Evolutionary conservation across 1,284 basidiomycete species (phyloP).

Genomic region (Peniophora sp.): DNA sequence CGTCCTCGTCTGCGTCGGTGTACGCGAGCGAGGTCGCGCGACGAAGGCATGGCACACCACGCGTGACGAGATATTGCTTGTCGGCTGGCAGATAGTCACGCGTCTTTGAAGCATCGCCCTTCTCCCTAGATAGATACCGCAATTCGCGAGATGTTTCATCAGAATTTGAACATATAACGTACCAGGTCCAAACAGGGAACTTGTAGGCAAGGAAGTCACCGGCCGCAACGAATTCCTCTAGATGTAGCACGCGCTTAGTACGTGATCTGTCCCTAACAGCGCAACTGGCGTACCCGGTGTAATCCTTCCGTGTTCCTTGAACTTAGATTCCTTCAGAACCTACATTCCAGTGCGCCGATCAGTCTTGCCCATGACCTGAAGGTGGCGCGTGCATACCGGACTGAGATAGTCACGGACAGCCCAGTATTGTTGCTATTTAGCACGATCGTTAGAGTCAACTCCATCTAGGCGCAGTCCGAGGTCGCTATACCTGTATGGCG

Average conservation of each 20-base stretch:
- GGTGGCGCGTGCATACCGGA: conserved; percentile 53
- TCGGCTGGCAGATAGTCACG: conserved; percentile 90
- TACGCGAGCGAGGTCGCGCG: conserved; percentile 89
- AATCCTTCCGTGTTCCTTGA: conserved; percentile 96
- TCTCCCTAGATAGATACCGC: conserved; percentile 55
- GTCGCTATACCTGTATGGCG: conserved; percentile 51
- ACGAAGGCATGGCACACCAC: conserved; percentile 88
- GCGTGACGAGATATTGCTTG: conserved; percentile 95
- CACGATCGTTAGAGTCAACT: neutral
- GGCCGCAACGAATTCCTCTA: conserved; percentile 94
- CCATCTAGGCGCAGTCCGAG: neutral
- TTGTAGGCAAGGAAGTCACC: conserved; percentile 94
- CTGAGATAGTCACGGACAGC: conserved; percentile 94
- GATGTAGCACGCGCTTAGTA: conserved; percentile 12
- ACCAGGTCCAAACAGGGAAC: conserved; percentile 95
- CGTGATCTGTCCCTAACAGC: conserved; percentile 6
- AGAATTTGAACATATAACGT: conserved; percentile 21
- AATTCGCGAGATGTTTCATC: conserved; percentile 1
- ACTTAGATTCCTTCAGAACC: conserved; percentile 97
- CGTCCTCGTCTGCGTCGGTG: conserved; percentile 91
- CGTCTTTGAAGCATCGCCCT: conserved; percentile 75
- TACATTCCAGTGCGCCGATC: conserved; percentile 23
- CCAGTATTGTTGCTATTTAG: conserved; percentile 78
- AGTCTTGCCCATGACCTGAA: conserved; percentile 7
- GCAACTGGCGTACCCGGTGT: conserved; percentile 79